Base-by-base conservation (phyloP, 768 basidiomycete species). In the Agrocybe pediades region DNA sequence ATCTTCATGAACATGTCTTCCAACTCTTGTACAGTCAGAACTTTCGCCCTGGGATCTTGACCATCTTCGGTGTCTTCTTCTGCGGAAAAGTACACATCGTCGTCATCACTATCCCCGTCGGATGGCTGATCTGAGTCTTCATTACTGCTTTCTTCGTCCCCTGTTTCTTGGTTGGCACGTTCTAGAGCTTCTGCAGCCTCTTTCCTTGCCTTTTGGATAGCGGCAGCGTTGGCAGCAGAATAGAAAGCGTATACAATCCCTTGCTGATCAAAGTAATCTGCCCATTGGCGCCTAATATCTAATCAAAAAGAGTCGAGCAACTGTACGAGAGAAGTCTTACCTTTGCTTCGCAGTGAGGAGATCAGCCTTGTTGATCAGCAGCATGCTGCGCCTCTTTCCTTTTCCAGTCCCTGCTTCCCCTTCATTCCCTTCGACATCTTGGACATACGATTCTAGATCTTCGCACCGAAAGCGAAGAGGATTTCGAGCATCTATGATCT, bases 301-400 rank as follows among this genome's bases (percentile, higher is more conserved):
- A 49, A 20, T 36, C 57, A 53, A 11, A 48, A 33, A 46, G 8
- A 47, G 29, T 26, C 16, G 45, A 19, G 23, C 13, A 19, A 3
- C 6, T 16, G 55, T n/a, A 23, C 6, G 15, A 17, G 20, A 21
- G n/a, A 6, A 7, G 36, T 57, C n/a, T 55, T 58, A 92, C 94
- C 96, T 83, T 73, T 99, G 97, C 44, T 86, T 78, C 3, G 79
- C 75, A 15, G 92, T 96, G 60, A 99, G 71, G 47, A 99, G 73
- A 77, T 99, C 97, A 9, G 95, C 85, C 69, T 99, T 99, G 71
- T 99, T 99, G 68, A 98, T 90, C 52, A 98, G 77, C 21, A 99
- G 69, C 67, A 98, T 71, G 63, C 79, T 90, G 66, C 77, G 82
- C 65, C 95, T 79, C 65, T 83, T 80, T 9, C 86, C 89, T 62